Evolutionary conservation across 2,329 filamentous ascomycete species (phyloP), one percentile per base, ranked within the genome.

Genomic region (Fusarium burgessii): DNA sequence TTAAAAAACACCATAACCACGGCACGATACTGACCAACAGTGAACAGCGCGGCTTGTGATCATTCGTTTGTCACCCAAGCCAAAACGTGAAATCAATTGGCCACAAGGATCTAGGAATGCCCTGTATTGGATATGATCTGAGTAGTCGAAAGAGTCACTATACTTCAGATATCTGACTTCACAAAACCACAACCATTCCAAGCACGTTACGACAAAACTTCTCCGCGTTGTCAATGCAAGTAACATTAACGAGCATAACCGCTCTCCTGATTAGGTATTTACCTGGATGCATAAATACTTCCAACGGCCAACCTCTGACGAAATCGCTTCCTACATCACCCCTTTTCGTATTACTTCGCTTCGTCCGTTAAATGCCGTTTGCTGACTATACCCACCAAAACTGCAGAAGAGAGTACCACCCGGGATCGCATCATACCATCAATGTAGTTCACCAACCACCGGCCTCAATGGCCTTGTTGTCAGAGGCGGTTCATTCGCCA

Each of bases 391-490:
- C 17, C 20, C 18, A 17, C 45, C 54, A 40, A 57, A 25, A 46
- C 13, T 29, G 25, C 29, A 35, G 27, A 62, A 46, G 40, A 33
- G n/a, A 41, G 35, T 14, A 13, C 11, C 17, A 35, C 40, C 9
- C 15, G 57, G 25, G 23, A 12, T 18, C 40, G 15, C 6, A 35
- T 27, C 29, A 27, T 38, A 15, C 11, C n/a, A 27, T 35, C 5
- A 20, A 36, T 10, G 11, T 15, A 25, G 47, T 61, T 72, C 72
- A 76, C 74, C 74, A 76, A 27, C 62, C 66, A 12, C 29, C 66
- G 13, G 49, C 42, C 27, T 62, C 51, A 43, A 36, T 25, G 11
- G 38, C 27, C 18, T 58, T 40, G 14, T 47, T 54, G n/a, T 15
- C 25, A 20, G 46, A 35, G 52, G 50, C 43, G n/a, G 25, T 36